phyloP scores from a whole-genome alignment of 345 rosid genomes.

The Salix koriyanagi region DNA sequence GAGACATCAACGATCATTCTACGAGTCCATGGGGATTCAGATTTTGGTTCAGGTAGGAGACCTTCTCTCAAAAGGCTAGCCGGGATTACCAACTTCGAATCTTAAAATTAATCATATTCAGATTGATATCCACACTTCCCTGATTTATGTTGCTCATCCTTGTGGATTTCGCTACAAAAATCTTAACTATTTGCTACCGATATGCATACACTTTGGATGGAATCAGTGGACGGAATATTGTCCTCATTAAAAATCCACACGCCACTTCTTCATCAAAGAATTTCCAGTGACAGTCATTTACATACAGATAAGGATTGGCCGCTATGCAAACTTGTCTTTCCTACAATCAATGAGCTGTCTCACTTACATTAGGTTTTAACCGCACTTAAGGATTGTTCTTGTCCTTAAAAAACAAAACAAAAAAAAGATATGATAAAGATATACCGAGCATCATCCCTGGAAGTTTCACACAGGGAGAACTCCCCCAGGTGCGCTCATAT shows the following conservation, averaged over 20 bases:
- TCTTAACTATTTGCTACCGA: background rate
- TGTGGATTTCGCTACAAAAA: background rate
- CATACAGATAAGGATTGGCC: background rate
- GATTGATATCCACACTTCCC: background rate
- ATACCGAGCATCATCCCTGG: background rate
- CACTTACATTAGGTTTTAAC: background rate
- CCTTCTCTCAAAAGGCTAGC: background rate
- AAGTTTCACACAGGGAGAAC: constrained; percentile 9
- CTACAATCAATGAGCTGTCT: background rate
- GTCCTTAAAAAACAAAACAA: background rate
- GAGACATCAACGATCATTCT: too few species aligned
- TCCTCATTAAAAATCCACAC: background rate
- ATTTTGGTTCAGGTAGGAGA: background rate
- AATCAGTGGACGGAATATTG: background rate
- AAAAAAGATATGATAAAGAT: background rate
- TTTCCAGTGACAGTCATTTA: background rate
- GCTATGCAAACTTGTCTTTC: background rate
- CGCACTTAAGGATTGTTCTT: background rate
- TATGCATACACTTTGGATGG: background rate
- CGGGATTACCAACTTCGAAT: background rate
- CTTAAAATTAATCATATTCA: too few species aligned
- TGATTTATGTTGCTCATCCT: background rate
- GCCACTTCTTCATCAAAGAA: background rate
- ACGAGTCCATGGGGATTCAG: background rate
- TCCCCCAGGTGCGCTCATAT: background rate